These are phyloP conservation scores for Lagerstroemia fauriei DNA, from an alignment of 441 rosid species.

Conservation along the genomic window DNA sequence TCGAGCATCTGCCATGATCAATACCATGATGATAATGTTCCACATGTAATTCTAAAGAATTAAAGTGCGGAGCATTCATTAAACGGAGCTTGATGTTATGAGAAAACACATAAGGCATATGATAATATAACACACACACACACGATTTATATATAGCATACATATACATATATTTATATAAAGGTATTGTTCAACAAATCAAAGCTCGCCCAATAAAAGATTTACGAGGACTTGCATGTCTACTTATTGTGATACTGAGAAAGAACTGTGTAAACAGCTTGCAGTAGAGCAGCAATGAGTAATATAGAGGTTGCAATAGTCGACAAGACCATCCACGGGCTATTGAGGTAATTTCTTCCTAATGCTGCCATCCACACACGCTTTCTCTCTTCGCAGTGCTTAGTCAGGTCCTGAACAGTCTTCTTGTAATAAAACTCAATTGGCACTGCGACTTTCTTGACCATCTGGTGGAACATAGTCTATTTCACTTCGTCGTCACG, in stretches of 20 bases:
- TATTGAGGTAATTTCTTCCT: constrained; percentile 21
- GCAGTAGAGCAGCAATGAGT: neutral
- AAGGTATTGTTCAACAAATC: no score
- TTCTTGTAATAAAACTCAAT: neutral
- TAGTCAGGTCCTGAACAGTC: neutral
- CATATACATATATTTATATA: no score
- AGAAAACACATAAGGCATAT: no score
- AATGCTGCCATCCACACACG: constrained; percentile 17
- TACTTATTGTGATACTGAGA: neutral
- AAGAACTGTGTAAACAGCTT: neutral
- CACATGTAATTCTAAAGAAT: no score
- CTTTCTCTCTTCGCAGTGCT: neutral
- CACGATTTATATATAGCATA: no score
- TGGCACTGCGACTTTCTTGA: neutral
- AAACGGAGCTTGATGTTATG: no score
- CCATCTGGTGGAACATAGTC: constrained; percentile 15
- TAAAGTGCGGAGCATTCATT: no score
- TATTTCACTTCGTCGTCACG: constrained; percentile 18
- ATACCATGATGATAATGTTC: no score
- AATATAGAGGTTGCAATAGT: neutral
- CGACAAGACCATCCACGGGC: constrained; percentile 15
- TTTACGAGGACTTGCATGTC: no score
- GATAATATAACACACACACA: no score
- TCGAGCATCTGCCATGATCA: no score
- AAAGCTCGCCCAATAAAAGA: no score